Evolutionary conservation across 768 basidiomycete genomes (phyloP), one percentile per base, ranked within the genome.

Genomic region (Xerocomus spinulosus): DNA sequence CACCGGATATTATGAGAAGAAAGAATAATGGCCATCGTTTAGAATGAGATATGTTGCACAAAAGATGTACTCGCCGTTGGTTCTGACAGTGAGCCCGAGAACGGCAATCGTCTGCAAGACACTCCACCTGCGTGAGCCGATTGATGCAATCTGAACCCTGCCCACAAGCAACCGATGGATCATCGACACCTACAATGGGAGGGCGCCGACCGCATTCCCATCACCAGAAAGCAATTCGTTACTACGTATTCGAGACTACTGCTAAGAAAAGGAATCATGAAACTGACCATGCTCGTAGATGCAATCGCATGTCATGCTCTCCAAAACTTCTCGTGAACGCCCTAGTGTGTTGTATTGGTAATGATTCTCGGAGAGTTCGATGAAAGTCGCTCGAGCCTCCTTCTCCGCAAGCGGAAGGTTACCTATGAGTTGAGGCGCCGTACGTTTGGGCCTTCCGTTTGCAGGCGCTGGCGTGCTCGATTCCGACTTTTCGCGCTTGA

Each of bases 281-380:
- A 58, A 85, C 89, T 75, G 66, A 95, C 92, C 83, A 65, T 77
- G 78, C 49, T 86, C 81, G 67, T 81, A 95, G 50, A 70, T 71
- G 70, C 96, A 99, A 65, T 99, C 96, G 73, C 96, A 99, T 20
- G 84, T 81, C 86, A 93, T 91, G 68, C 90, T 87, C 73, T 98
- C 96, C 60, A 87, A 78, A 45, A 83, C 77, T 70, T 95, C 91
- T 61, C 86, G 82, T 44, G 88, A 90, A 58, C 81, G 79, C n/a
- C 95, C 95, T 46, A 97, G 71, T 25, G 83, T 77, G 64, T 82
- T 84, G 69, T 84, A 83, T 73, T 95, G 92, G 66, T 96, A 96
- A 59, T 82, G 83, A 66, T 92, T 95, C 61, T 72, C 77, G 51
- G 68, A 56, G 59, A 97, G 82, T 68, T 88, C 80, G 53, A 68